phyloP scores from a whole-genome alignment of 345 rosid genomes.

The Erodium maritimum region DNA sequence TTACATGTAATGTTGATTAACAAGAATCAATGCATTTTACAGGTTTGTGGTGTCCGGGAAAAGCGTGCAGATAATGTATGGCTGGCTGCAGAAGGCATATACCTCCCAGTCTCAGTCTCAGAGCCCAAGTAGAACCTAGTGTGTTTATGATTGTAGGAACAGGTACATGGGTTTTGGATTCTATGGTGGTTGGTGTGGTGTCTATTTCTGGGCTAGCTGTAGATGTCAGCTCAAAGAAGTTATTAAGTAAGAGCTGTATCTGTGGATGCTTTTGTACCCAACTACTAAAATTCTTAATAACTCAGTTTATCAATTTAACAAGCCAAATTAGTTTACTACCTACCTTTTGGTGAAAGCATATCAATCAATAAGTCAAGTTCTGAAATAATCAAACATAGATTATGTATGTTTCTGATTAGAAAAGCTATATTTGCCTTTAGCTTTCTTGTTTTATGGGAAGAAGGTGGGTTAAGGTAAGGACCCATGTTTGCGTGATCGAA shows the following conservation, averaged over 20 bases:
- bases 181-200: constrained; percentile 22
- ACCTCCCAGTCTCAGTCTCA: constrained; percentile 64
- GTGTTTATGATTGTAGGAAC: constrained; percentile 8
- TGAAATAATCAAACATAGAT: too few species aligned
- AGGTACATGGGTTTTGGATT: constrained; percentile 28
- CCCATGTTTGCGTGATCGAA: too few species aligned
- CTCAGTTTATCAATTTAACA: too few species aligned
- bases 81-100: constrained; percentile 96
- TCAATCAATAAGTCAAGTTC: too few species aligned
- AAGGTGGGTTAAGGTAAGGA: too few species aligned
- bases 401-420: too few species aligned
- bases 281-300: too few species aligned
- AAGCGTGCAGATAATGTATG: constrained; percentile 80
- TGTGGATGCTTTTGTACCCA: neutral
- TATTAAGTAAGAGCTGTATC: too few species aligned
- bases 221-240: constrained; percentile 6
- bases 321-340: too few species aligned
- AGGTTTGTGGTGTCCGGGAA: constrained; percentile 87
- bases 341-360: too few species aligned
- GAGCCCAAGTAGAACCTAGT: constrained; percentile 35
- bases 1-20: neutral
- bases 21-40: constrained; percentile 4
- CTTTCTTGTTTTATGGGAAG: too few species aligned
- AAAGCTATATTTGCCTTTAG: too few species aligned
- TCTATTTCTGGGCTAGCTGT: constrained; percentile 13